These are phyloP conservation scores for Alliaria petiolata DNA, from an alignment of 345 rosid genomes.

Conservation along the genomic window DNA sequence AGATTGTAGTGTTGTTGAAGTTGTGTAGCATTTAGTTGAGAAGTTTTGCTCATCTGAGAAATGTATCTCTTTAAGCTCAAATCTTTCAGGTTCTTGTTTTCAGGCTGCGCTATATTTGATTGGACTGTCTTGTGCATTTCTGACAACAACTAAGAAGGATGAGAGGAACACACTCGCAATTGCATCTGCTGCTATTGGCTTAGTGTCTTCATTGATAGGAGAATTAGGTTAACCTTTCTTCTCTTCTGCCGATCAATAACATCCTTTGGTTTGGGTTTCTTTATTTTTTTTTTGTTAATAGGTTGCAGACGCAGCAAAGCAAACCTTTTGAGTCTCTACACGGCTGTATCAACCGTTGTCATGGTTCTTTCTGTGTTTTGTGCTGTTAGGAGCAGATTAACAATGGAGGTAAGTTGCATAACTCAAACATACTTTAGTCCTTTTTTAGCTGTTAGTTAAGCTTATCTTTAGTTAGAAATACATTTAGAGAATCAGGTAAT, in stretches of 20 bases:
- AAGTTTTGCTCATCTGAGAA: neutral
- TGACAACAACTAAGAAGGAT: conserved; percentile 18
- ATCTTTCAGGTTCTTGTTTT: conserved; percentile 7
- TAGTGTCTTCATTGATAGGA: conserved; percentile 48
- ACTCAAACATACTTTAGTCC: neutral
- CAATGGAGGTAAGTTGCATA: conserved; percentile 36
- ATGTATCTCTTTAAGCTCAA: neutral
- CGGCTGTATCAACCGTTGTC: conserved; percentile 38
- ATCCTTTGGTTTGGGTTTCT: neutral
- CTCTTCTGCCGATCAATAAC: neutral
- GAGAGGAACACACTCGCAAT: conserved; percentile 29
- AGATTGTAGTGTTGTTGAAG: neutral
- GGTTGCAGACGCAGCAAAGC: conserved; percentile 59
- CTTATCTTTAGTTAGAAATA: neutral
- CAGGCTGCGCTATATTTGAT: conserved; percentile 45
- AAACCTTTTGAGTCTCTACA: conserved; percentile 44
- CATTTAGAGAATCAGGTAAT: neutral
- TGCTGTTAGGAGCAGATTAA: conserved; percentile 37
- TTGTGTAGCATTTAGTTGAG: neutral
- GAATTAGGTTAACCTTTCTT: conserved; percentile 46
- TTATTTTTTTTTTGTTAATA: conserved; percentile 7
- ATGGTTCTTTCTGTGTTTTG: conserved; percentile 35
- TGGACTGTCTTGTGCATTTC: conserved; percentile 32
- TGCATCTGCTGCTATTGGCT: conserved; percentile 40
- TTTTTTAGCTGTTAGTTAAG: neutral